phyloP scores from a whole-genome alignment of 2,329 filamentous ascomycete genomes.

The Penicillium sp. region DNA sequence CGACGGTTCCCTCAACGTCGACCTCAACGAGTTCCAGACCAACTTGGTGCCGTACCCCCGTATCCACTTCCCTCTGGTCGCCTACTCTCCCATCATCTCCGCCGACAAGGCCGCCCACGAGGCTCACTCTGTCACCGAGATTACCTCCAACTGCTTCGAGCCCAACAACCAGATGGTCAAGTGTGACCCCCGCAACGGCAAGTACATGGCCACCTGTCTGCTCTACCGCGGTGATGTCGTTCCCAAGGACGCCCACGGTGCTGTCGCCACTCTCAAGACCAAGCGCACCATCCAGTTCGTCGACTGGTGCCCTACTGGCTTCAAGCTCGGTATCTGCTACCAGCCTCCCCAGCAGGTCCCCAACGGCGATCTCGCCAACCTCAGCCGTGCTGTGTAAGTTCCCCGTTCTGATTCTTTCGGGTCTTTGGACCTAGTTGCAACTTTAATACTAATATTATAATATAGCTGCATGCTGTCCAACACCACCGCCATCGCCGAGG shows the following conservation, averaged over 20 bases:
- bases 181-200: slow-evolving; percentile 95
- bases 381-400: slow-evolving; percentile 92
- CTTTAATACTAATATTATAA: slow-evolving; percentile 23
- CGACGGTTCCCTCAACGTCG: slow-evolving; percentile 96
- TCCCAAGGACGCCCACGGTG: slow-evolving; percentile 84
- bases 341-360: slow-evolving; percentile 92
- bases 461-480: slow-evolving; percentile 80
- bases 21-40: slow-evolving; percentile 99
- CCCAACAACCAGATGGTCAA: slow-evolving; percentile 99
- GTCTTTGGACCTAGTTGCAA: slow-evolving; percentile 9
- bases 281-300: slow-evolving; percentile 99
- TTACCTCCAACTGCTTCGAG: slow-evolving; percentile 98
- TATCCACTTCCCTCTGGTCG: slow-evolving; percentile 98
- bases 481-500: slow-evolving; percentile 96
- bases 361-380: slow-evolving; percentile 94
- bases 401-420: neutral
- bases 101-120: slow-evolving; percentile 94
- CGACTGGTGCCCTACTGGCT: slow-evolving; percentile 99
- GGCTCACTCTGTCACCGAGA: slow-evolving; percentile 95
- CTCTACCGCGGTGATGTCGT: slow-evolving; percentile 98
- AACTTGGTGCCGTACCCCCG: slow-evolving; percentile 97
- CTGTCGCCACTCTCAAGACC: slow-evolving; percentile 94
- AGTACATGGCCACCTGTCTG: slow-evolving; percentile 99
- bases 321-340: slow-evolving; percentile 99
- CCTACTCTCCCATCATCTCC: slow-evolving; percentile 89